Evolutionary conservation across 2,329 filamentous ascomycete species (phyloP), one percentile per base, ranked within the genome.

Genomic region (Akanthomyces dipterigenus): DNA sequence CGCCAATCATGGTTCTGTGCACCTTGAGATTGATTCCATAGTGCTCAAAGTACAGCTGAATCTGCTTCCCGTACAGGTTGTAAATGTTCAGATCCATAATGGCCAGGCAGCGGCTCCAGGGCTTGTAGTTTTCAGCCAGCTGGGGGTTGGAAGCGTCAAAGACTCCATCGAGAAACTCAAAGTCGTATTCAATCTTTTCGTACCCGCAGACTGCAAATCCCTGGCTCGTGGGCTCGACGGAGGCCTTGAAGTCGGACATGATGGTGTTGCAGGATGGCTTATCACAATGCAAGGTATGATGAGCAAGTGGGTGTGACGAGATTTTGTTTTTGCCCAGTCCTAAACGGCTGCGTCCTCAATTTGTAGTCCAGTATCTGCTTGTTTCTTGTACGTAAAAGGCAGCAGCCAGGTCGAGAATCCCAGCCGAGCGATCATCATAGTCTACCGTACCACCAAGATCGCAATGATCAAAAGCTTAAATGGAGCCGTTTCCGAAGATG

Each of bases 111-210:
- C 87, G 80, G 36, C 82, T 79, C 87, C 87, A 90, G 64, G 76
- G 77, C 67, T 81, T 75, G 73, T 89, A 90, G 72, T 84, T 87
- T 31, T 85, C 74, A 18, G 87, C 85, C 11, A 90, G 79, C 66
- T 88, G 80, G 18, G 76, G 67, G 68, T 89, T 88, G 64, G 77
- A 68, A 46, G 77, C 67, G 69, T 88, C 76, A 72, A 90, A 90
- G 61, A 90, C 80, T 53, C 82, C 84, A 66, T 90, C 87, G 51
- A 90, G 80, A 73, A 90, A 89, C 60, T 85, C 84, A 72, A 90
- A 90, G 73, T 89, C 86, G 70, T 90, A 90, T 69, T 88, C 83
- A 69, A 90, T 89, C 78, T 88, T 90, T 78, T 90, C 88, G 67
- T 88, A 89, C 26, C 88, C 88, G 66, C 86, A 83, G 63, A 90